These are phyloP conservation scores for Podospora conica DNA, from an alignment of 495 filamentous ascomycete genomes.

Conservation along the genomic window DNA sequence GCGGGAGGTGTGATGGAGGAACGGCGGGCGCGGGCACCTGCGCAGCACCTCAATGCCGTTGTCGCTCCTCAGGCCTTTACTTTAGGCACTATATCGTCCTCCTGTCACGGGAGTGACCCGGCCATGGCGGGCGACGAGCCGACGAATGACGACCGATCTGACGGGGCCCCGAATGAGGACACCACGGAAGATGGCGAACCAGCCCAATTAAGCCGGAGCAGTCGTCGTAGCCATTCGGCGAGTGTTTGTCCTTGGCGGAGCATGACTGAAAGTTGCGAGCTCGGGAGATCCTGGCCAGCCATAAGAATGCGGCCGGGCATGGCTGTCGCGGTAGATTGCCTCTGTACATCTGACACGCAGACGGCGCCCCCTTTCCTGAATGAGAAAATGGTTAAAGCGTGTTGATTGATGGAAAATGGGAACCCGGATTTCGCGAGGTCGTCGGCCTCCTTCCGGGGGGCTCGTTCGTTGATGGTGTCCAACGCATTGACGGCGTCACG, in stretches of 20 bases:
- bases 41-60: constrained; percentile 24
- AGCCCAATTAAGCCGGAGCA: constrained; percentile 20
- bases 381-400: constrained; percentile 3
- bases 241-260: constrained; percentile 1
- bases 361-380: neutral
- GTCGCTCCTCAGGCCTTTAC: constrained; percentile 11
- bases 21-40: constrained; percentile 17
- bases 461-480: neutral
- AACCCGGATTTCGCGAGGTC: constrained; percentile 8
- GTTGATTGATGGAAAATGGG: constrained; percentile 6
- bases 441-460: neutral
- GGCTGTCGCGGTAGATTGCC: constrained; percentile 2
- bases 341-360: constrained; percentile 5
- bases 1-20: constrained; percentile 11
- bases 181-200: constrained; percentile 18
- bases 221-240: constrained; percentile 8
- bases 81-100: constrained; percentile 24
- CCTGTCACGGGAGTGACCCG: constrained; percentile 15
- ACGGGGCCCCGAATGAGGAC: constrained; percentile 11
- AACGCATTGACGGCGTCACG: neutral
- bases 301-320: constrained; percentile 7
- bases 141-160: constrained; percentile 4
- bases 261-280: neutral
- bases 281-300: constrained; percentile 1
- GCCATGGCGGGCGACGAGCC: constrained; percentile 7